A percentile compares a stretch with the other conserved stretches of the same genome.
These are phyloP conservation scores for Nymphaea thermarum DNA, from an alignment of 164 flowering plant species.

Conservation along the genomic window DNA sequence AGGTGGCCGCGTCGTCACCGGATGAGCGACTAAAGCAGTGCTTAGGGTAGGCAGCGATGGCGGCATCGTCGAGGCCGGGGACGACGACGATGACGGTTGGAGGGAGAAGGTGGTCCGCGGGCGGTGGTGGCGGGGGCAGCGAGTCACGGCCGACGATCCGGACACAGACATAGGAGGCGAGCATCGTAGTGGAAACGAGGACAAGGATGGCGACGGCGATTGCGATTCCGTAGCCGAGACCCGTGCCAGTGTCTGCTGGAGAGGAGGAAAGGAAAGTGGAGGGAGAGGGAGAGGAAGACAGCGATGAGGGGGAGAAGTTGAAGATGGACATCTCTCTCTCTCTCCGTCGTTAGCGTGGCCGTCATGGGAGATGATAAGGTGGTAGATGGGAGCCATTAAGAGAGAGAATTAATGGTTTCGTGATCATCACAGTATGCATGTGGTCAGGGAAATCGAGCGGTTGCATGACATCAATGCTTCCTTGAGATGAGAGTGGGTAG, in stretches of 20 bases:
- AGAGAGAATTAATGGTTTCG: no score
- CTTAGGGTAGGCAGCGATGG: conserved; percentile 45
- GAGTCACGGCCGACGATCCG: conserved; percentile 14
- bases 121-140: conserved; percentile 5
- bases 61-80: conserved; percentile 40
- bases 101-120: conserved; percentile 8
- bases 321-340: not conserved
- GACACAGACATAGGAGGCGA: conserved; percentile 43
- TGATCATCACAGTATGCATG: no score
- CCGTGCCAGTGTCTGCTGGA: conserved; percentile 21
- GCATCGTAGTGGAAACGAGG: conserved; percentile 44
- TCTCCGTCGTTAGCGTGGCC: no score
- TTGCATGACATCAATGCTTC: no score
- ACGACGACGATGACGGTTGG: conserved; percentile 5
- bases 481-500: no score
- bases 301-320: conserved; percentile 1
- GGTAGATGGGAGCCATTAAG: no score
- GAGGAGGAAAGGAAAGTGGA: conserved; percentile 3
- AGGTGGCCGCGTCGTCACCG: conserved; percentile 18
- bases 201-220: conserved; percentile 49
- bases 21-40: conserved; percentile 4
- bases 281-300: conserved; percentile 5
- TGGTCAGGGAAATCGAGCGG: no score
- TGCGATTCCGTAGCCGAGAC: conserved; percentile 49
- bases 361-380: no score